Conservation (phyloP, 441 rosid species). For the Populus hybrid region DNA sequence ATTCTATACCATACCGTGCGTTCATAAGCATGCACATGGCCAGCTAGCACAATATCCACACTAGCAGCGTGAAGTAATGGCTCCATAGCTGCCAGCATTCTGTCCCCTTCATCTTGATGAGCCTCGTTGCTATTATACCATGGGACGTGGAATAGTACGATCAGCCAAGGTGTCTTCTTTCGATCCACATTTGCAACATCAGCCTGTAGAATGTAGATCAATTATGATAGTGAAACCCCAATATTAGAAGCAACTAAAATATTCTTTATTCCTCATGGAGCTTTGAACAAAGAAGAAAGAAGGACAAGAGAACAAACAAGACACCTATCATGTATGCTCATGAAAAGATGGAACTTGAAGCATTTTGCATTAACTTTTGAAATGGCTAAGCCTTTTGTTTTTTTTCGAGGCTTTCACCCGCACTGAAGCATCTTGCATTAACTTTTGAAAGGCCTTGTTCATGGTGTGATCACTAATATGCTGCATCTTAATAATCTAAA, state of each 20-base stretch:
- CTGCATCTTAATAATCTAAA: neutral
- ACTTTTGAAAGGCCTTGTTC: neutral
- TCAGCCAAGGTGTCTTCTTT: conserved; percentile 82
- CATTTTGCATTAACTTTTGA: neutral
- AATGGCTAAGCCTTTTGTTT: neutral
- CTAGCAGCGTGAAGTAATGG: conserved; percentile 76
- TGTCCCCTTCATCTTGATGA: conserved; percentile 80
- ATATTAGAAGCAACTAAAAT: neutral
- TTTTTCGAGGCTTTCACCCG: no score
- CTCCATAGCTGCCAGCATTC: conserved; percentile 85
- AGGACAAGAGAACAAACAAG: conserved; percentile 4
- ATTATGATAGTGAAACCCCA: neutral
- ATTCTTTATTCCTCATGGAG: neutral
- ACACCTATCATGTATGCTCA: neutral
- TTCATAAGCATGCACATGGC: conserved; percentile 98
- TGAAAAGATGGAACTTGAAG: neutral
- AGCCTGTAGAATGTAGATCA: conserved; percentile 54
- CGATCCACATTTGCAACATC: conserved; percentile 82
- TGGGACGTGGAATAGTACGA: conserved; percentile 80
- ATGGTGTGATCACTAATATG: neutral
- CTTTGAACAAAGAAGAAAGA: neutral
- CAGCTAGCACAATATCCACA: conserved; percentile 75
- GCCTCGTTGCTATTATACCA: conserved; percentile 94
- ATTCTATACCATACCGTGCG: conserved; percentile 54
- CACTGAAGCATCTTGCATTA: neutral